A percentile compares a stretch with the other conserved stretches of the same genome.
Conservation (phyloP, 2,329 filamentous ascomycete genomes). For the Calonectria montana region DNA sequence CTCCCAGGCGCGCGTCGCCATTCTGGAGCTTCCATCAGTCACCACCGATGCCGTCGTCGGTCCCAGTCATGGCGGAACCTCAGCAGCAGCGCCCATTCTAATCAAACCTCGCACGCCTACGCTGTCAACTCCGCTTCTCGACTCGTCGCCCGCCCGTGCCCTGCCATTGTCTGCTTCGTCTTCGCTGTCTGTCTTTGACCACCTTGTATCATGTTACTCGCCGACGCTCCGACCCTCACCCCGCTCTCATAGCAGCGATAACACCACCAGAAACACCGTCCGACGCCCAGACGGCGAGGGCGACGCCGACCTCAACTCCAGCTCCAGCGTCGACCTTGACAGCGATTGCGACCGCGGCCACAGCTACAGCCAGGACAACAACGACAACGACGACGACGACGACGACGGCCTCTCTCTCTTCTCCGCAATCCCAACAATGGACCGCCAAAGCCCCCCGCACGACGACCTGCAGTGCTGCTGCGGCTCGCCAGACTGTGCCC, state of each 20-base stretch:
- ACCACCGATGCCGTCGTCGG: neutral
- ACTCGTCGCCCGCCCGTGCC: neutral
- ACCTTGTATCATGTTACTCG: constrained; percentile 11
- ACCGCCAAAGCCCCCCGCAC: constrained; percentile 43
- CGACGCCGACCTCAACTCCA: neutral
- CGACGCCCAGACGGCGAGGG: neutral
- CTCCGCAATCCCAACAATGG: constrained; percentile 39
- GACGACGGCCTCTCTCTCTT: neutral
- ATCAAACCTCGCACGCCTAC: neutral
- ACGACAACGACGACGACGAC: neutral
- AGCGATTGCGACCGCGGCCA: too few relatives aligned
- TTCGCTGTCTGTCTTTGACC: neutral
- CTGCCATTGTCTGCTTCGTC: neutral
- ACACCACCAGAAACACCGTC: neutral
- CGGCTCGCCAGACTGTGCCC: constrained; percentile 81
- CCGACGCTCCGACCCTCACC: constrained; percentile 6
- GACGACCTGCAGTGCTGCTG: constrained; percentile 79
- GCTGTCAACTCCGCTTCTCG: neutral
- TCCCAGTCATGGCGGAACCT: constrained; percentile 9
- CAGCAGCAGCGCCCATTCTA: neutral
- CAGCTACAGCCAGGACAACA: too few relatives aligned
- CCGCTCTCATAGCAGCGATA: neutral
- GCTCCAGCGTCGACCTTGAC: neutral
- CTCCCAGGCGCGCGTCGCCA: neutral
- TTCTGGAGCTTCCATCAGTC: constrained; percentile 1